Base-by-base conservation (phyloP, 1,139 yeast genomes). In the Trichomonascaceae sp. region DNA sequence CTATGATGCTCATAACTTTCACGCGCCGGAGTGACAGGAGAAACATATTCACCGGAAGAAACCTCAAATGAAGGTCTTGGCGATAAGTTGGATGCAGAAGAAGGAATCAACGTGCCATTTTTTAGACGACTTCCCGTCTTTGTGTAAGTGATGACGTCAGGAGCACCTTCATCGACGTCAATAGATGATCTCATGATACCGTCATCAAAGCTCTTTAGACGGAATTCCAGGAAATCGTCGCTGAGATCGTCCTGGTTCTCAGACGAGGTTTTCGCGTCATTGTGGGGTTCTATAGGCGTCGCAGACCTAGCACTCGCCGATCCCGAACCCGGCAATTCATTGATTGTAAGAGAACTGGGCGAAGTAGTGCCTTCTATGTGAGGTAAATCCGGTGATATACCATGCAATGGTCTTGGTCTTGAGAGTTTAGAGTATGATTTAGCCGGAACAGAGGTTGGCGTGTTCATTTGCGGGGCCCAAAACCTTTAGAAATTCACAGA, bases 191-290 rank as follows among this genome's bases (percentile, higher is more conserved):
- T 54, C 51, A 64, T 59, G 45, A 64, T 59, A 18, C 67, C 63
- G 27, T 58, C 63, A 32, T 55, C 55, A n/a, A 61, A 61, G 24
- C 59, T 51, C 39, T 58, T 55, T 6, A 66, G 55, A 4, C 62
- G 60, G 58, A 67, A 67, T 53, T 66, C 70, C 41, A 67, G 53
- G 38, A 62, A 57, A 43, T 65, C 69, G 30, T 63, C 63, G 12
- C 61, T 69, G 32, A 58, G 65, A 32, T 58, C 58, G 13, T 47
- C 54, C 41, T 32, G 52, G 32, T 17, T 17, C 30, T 9, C 20
- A 39, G 5, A n/a, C 8, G 24, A 27, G 39, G 3, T 44, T 22
- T 9, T 32, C 41, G 15, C 39, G 32, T 32, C 20, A 44, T 10
- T 13, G 15, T 30, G 46, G 9, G 32, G 12, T 5, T 27, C 32